Base-by-base conservation (phyloP, 2,329 filamentous ascomycete genomes). In the Shiraia sp. region DNA sequence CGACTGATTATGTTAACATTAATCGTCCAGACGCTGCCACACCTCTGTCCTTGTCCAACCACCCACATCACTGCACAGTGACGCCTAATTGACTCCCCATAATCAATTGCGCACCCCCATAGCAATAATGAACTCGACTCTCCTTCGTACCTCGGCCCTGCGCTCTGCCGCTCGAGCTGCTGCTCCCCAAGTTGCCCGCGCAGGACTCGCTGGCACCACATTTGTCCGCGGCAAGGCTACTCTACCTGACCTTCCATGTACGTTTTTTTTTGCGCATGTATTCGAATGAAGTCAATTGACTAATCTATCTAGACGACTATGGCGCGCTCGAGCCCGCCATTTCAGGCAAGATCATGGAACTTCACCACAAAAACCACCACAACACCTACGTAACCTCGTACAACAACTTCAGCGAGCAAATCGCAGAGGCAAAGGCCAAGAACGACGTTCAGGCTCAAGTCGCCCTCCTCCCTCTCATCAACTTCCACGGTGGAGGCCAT, bases 341-440 rank as follows among this genome's bases (percentile, higher is more conserved):
- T 76, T 91, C 87, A 34, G 87, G 87, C 70, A 83, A 93, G 75
- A 96, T 96, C 77, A 96, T 96, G 91, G 88, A 95, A 77, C 82
- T 95, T 32, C 91, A 96, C 79, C 88, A 96, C 82, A 85, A 82
- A 75, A 92, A 90, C 75, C 90, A 96, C 80, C 91, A 96, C 78
- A 85, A 92, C 74, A 91, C 90, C 64, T 96, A 96, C 71, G 89
- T 96, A 60, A 93, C 85, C 72, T 87, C 86, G 70, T 88, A 88
- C 78, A 96, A 96, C 77, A 79, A 85, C 47, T 86, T 88, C 43
- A 75, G 83, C 55, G 84, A 90, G 72, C 83, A 91, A 66, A 74
- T 88, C 51, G 76, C 79, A 44, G 78, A 82, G 15, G 81, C 82
- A 19, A 70, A 78, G 45, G 59, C 70, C 6, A 74, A 76, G 42